Percentiles rank a stretch among this genome's conserved stretches.
Evolutionary conservation across 1,139 yeast species (phyloP).

Genomic region (Yamadazyma dendronema): DNA sequence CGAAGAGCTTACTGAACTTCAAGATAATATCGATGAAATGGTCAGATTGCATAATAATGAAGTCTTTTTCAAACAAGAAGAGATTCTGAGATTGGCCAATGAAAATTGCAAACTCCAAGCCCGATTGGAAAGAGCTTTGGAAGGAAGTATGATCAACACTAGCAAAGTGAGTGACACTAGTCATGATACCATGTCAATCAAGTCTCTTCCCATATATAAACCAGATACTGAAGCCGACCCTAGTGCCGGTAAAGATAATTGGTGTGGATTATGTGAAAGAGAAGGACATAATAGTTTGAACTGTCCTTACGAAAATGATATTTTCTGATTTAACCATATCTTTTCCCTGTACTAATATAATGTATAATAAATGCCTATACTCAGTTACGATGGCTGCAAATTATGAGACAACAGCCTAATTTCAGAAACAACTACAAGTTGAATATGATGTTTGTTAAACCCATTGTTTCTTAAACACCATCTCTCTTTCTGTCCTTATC

Average conservation of each 20-base stretch:
- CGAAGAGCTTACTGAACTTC: conserved; percentile 31
- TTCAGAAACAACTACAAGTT: no score
- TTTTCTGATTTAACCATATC: conserved; percentile 31
- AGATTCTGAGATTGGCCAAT: conserved; percentile 21
- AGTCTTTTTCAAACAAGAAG: conserved; percentile 28
- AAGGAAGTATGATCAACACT: conserved; percentile 11
- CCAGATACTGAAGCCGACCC: conserved; percentile 59
- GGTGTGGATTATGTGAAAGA: conserved; percentile 93
- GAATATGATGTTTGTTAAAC: no score
- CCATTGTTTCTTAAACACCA: no score
- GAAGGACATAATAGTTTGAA: conserved; percentile 84
- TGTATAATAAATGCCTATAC: not conserved
- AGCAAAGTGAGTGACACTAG: conserved; percentile 12
- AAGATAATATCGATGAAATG: conserved; percentile 30
- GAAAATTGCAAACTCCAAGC: conserved; percentile 22
- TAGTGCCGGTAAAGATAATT: conserved; percentile 67
- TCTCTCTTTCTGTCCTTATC: no score
- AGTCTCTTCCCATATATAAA: conserved; percentile 48
- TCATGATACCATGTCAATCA: conserved; percentile 12
- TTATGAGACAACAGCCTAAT: no score
- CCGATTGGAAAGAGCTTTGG: conserved; percentile 15
- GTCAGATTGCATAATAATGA: conserved; percentile 32
- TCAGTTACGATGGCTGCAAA: no score
- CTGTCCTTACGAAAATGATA: conserved; percentile 79
- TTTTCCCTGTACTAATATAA: not conserved